Percentiles rank a stretch among this genome's conserved stretches.
Evolutionary conservation across 192 early-diverging fungal genomes (phyloP).

Genomic region (Gigaspora rosea): DNA sequence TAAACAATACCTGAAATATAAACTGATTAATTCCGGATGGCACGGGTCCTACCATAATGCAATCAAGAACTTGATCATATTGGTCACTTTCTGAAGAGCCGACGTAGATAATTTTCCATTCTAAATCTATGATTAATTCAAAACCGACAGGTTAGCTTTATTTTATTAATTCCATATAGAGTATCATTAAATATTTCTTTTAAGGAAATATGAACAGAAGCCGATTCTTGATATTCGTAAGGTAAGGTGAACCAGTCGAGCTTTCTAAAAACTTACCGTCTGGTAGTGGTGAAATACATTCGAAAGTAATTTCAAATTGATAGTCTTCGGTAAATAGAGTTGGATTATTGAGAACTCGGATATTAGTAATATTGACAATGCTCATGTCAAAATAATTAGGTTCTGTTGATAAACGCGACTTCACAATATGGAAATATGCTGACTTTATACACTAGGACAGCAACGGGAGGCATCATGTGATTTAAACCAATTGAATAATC

Average conservation of each 20-base stretch:
- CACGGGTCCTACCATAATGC: conserved; percentile 93
- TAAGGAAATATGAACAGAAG: neutral
- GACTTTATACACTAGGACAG: too few species aligned
- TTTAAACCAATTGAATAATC: too few species aligned
- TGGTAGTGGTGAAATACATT: conserved; percentile 82
- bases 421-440: too few species aligned
- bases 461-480: too few species aligned
- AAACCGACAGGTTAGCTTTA: neutral
- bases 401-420: too few species aligned
- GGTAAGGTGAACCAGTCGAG: neutral
- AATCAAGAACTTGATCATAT: conserved; percentile 93
- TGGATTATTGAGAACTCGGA: conserved; percentile 86
- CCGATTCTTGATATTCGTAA: neutral
- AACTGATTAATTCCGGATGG: conserved; percentile 95
- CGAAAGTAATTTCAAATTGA: conserved; percentile 96
- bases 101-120: conserved; percentile 97
- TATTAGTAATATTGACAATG: conserved; percentile 78
- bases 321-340: conserved; percentile 79
- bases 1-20: conserved; percentile 72
- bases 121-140: conserved; percentile 67
- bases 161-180: neutral
- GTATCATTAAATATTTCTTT: neutral
- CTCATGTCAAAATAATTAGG: conserved; percentile 56
- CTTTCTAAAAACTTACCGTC: conserved; percentile 65
- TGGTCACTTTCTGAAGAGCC: conserved; percentile 81